Conservation (phyloP, 2,329 filamentous ascomycete genomes). For the Fusarium xylarioides region DNA sequence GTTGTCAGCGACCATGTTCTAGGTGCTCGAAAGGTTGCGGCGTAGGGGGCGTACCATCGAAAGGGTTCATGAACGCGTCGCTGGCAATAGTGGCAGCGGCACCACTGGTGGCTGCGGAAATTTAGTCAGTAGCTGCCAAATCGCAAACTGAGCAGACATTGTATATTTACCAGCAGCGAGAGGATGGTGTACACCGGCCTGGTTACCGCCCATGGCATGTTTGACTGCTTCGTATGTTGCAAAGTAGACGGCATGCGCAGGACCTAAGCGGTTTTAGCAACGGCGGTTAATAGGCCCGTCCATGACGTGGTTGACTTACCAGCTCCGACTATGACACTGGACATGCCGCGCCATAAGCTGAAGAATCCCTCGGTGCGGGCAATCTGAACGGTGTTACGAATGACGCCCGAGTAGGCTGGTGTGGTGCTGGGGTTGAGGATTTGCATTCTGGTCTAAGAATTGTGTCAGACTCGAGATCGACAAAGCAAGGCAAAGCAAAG, state of each 20-base stretch:
- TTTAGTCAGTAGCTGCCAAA: slow-evolving; percentile 11
- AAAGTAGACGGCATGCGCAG: slow-evolving; percentile 97
- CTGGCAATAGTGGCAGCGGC: slow-evolving; percentile 96
- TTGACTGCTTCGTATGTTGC: slow-evolving; percentile 98
- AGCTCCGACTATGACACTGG: slow-evolving; percentile 93
- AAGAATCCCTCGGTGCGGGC: slow-evolving; percentile 88
- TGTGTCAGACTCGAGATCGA: slow-evolving; percentile 28
- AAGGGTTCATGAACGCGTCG: slow-evolving; percentile 99
- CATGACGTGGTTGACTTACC: slow-evolving; percentile 63
- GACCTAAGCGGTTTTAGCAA: slow-evolving; percentile 66
- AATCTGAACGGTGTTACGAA: slow-evolving; percentile 92
- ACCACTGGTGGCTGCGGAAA: slow-evolving; percentile 79
- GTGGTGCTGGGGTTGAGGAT: slow-evolving; percentile 85
- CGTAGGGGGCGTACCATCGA: slow-evolving; percentile 78
- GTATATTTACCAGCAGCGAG: slow-evolving; percentile 80
- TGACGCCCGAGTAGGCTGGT: slow-evolving; percentile 86
- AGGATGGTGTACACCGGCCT: slow-evolving; percentile 86
- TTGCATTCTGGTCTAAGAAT: slow-evolving; percentile 90
- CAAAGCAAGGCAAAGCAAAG: not conserved
- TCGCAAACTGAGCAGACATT: not conserved
- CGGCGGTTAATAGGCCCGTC: not conserved
- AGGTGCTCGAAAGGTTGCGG: not conserved
- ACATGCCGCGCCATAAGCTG: slow-evolving; percentile 95
- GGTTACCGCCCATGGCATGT: slow-evolving; percentile 93
- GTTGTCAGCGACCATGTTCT: slow-evolving; percentile 1